Evolutionary conservation across 2,329 filamentous ascomycete genomes (phyloP).

Genomic region (Cadophora malorum): DNA sequence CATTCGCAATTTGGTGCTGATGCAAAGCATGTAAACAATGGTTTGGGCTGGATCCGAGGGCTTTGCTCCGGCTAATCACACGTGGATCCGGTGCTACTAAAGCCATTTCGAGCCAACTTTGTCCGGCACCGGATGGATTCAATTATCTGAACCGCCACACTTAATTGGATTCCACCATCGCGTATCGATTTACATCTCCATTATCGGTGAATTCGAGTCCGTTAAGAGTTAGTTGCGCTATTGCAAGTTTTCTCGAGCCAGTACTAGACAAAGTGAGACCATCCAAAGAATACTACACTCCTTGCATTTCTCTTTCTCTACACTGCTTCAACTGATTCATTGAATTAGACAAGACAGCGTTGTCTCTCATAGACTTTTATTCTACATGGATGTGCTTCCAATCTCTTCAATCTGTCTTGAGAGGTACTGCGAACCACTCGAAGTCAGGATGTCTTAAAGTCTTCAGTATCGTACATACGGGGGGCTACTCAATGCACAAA

Average conservation of each 20-base stretch:
- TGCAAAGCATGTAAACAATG: background rate
- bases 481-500: background rate
- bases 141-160: background rate
- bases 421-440: background rate
- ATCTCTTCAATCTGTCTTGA: background rate
- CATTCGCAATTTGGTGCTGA: background rate
- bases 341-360: background rate
- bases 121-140: background rate
- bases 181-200: background rate
- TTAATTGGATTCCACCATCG: background rate
- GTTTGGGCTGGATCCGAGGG: background rate
- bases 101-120: background rate
- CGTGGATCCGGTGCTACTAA: background rate
- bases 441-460: background rate
- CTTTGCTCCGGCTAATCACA: background rate
- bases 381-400: background rate
- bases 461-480: background rate
- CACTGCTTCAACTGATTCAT: background rate
- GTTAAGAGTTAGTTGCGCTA: background rate
- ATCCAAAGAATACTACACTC: background rate
- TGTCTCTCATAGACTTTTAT: background rate
- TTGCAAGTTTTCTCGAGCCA: background rate
- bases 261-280: background rate
- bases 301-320: background rate
- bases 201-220: background rate